Conservation (phyloP, 495 filamentous ascomycete genomes). For the Pyrenula massariospora region DNA sequence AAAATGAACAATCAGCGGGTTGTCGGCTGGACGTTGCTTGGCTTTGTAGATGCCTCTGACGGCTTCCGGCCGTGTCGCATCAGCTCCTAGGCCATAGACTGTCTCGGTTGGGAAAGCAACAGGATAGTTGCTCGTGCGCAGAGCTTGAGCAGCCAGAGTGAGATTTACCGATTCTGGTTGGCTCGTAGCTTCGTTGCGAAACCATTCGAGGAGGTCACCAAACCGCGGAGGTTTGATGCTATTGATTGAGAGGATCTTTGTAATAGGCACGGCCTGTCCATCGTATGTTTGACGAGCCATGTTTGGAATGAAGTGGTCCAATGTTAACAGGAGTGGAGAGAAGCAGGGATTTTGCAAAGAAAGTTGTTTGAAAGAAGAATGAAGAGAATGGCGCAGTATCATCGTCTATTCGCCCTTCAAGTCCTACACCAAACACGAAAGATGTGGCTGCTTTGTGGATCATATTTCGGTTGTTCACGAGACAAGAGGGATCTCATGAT, state of each 20-base stretch:
- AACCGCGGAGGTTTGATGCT: not conserved
- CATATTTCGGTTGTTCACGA: too few species aligned
- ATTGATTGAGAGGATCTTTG: not conserved
- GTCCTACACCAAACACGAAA: not conserved
- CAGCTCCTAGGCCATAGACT: conserved; percentile 91
- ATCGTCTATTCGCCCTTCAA: not conserved
- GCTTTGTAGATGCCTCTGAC: conserved; percentile 86
- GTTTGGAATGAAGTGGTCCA: not conserved
- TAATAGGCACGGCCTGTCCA: not conserved
- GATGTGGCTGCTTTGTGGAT: too few species aligned
- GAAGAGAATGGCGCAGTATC: not conserved
- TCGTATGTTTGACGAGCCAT: not conserved
- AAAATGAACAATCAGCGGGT: conserved; percentile 90
- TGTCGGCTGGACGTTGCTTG: conserved; percentile 84
- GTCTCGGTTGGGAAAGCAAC: conserved; percentile 98
- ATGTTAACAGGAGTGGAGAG: not conserved
- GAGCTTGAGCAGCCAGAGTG: conserved; percentile 39
- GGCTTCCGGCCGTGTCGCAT: conserved; percentile 74
- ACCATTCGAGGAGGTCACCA: not conserved
- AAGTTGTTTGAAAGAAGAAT: not conserved
- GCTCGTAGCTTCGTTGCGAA: not conserved
- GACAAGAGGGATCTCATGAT: too few species aligned
- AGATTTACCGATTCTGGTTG: not conserved
- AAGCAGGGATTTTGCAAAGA: not conserved
- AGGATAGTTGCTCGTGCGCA: conserved; percentile 54